A percentile compares a stretch with the other conserved stretches of the same genome.
phyloP scores from a whole-genome alignment of 805 yeast genomes.

The Wickerhamiella domercqiae region DNA sequence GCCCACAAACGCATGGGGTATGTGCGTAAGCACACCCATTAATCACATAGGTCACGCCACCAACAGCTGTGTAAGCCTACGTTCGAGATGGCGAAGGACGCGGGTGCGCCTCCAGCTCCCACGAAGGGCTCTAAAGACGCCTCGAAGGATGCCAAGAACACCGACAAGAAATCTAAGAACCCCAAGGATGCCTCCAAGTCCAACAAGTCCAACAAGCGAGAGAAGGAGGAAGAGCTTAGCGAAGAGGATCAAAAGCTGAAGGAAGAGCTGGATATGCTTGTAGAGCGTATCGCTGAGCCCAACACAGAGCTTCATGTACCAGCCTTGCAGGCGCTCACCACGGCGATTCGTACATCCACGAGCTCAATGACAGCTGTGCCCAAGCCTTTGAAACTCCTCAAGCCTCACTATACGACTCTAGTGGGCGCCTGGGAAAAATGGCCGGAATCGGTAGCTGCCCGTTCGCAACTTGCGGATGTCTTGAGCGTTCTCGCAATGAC shows the following conservation, averaged over 20 bases:
- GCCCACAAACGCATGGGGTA: too few species aligned
- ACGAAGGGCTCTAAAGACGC: neutral
- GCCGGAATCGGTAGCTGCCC: conserved; percentile 33
- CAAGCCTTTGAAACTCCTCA: conserved; percentile 86
- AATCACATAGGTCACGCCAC: too few species aligned
- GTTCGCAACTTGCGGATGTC: conserved; percentile 63
- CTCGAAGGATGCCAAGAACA: neutral
- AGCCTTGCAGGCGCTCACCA: conserved; percentile 57
- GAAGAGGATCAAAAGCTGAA: conserved; percentile 88
- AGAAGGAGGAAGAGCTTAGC: conserved; percentile 63
- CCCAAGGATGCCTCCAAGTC: neutral
- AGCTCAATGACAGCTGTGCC: conserved; percentile 99
- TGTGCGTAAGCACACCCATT: too few species aligned
- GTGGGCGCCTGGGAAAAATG: conserved; percentile 52
- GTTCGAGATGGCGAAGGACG: too few species aligned
- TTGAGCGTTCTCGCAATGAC: conserved; percentile 93
- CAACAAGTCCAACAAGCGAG: neutral
- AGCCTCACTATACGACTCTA: conserved; percentile 70
- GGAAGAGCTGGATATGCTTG: conserved; percentile 71
- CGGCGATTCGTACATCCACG: conserved; percentile 76
- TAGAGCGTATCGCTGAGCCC: conserved; percentile 47
- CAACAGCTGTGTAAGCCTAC: too few species aligned
- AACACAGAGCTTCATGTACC: conserved; percentile 34
- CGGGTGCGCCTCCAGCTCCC: too few species aligned
- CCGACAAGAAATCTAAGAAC: neutral